Conservation (phyloP, 257 asterid genomes). For the Perilla frutescens region DNA sequence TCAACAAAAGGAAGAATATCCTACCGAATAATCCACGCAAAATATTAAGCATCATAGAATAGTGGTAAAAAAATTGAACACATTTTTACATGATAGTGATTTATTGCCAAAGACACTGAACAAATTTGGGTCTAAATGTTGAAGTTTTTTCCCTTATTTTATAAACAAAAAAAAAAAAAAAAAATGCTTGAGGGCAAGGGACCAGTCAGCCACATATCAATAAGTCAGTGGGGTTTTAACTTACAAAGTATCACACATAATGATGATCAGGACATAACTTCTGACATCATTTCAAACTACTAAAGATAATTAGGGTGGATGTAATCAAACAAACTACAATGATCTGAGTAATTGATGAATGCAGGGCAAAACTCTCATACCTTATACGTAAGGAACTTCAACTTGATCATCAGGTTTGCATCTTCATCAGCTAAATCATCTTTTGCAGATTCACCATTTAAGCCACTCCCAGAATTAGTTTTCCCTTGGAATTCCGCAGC, state of each 20-base stretch:
- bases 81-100: slow-evolving; percentile 8
- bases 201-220: neutral
- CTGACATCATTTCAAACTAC: slow-evolving; percentile 26
- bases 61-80: slow-evolving; percentile 10
- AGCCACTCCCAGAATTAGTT: slow-evolving; percentile 40
- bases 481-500: slow-evolving; percentile 49
- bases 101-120: slow-evolving; percentile 16
- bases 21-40: neutral
- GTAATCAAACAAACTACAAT: slow-evolving; percentile 1
- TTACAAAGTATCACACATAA: neutral
- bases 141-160: too few species aligned
- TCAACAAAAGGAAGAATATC: neutral
- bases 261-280: slow-evolving; percentile 19
- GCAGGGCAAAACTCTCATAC: slow-evolving; percentile 45
- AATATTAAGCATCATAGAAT: neutral
- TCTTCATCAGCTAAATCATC: slow-evolving; percentile 92
- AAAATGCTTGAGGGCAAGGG: neutral
- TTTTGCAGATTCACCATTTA: slow-evolving; percentile 44
- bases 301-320: slow-evolving; percentile 37
- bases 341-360: slow-evolving; percentile 19
- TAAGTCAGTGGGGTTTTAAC: slow-evolving; percentile 15
- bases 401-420: slow-evolving; percentile 96
- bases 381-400: slow-evolving; percentile 96
- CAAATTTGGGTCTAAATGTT: neutral
- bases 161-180: too few species aligned